These are phyloP conservation scores for Microbotryomycetes sp. DNA, from an alignment of 1,284 basidiomycete genomes.

Conservation along the genomic window DNA sequence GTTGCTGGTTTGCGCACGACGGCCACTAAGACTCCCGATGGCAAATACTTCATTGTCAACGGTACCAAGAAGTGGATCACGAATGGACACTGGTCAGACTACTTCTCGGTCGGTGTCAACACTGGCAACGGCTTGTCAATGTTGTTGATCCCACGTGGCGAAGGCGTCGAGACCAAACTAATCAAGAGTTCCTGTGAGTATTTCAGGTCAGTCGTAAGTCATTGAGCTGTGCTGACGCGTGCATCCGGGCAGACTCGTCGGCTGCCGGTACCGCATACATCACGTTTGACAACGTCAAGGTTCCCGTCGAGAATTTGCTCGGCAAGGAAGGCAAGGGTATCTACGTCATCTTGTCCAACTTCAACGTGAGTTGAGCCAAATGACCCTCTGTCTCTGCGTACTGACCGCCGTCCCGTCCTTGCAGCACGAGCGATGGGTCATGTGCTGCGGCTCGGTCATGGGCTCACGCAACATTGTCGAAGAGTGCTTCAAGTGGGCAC, in stretches of 20 bases:
- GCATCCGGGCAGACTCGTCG: constrained; percentile 24
- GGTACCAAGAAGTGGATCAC: constrained; percentile 42
- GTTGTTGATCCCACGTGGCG: constrained; percentile 54
- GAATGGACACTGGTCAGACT: constrained; percentile 42
- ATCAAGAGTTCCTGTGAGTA: constrained; percentile 62
- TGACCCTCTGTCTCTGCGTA: background rate
- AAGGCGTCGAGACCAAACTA: constrained; percentile 67
- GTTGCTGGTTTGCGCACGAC: constrained; percentile 54
- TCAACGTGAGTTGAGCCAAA: constrained; percentile 32
- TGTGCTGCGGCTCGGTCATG: constrained; percentile 44
- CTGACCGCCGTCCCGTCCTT: constrained; percentile 4
- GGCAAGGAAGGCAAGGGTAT: constrained; percentile 77
- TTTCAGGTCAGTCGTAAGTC: constrained; percentile 58
- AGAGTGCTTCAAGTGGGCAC: constrained; percentile 36
- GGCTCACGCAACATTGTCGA: constrained; percentile 33
- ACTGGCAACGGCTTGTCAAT: constrained; percentile 72
- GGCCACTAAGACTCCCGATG: constrained; percentile 62
- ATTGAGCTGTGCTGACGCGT: constrained; percentile 52
- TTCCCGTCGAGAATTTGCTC: constrained; percentile 77
- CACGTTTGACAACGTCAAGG: constrained; percentile 79
- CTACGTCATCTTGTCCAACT: constrained; percentile 57
- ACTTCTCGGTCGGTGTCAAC: constrained; percentile 34
- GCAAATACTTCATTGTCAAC: constrained; percentile 69
- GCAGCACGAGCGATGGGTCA: constrained; percentile 47
- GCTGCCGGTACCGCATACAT: constrained; percentile 76